Base-by-base conservation (phyloP, 441 rosid species). In the Brassica balearica region DNA sequence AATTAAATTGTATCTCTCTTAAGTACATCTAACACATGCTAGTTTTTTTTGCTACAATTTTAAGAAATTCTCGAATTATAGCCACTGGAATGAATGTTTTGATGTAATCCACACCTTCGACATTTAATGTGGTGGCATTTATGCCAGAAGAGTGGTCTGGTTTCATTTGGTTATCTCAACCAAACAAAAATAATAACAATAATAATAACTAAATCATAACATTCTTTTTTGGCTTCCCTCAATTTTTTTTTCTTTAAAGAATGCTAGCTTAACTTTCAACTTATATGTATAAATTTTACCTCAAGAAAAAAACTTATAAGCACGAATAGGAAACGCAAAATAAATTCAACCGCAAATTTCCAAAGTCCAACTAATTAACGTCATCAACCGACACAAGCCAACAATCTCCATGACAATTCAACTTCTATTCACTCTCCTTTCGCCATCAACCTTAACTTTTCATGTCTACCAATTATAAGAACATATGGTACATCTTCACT, bases 321-420 rank as follows among this genome's bases (percentile, higher is more conserved):
- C 14, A 10, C 4, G 27, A 65, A 59, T 29, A 59, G 4, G 58
- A 78, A 72, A 59, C 38, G 23, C 69, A 48, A 61, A 78, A 73
- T 60, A 63, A 51, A 68, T 34, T 17, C 34, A 68, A 79, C 5
- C 64, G 19, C 65, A 68, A 73, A 8, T 73, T 72, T 73, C 36
- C 36, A 73, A 32, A 51, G 15, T 48, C 59, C 72, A 77, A 77
- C 72, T 25, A 71, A 41, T 10, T 10, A 12, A 66, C 77, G 43
- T 68, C 70, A 78, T 68, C 71, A 79, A 55, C 82, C 82, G 82
- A 79, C 82, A 69, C 78, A 68, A 69, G 66, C 75, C 59, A 79
- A 36, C 29, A 68, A 76, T 78, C 65, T 78, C 77, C 65, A 60
- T 59, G 70, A 73, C 78, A 73, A 73, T 79, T 64, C 66, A 73